Conservation (phyloP, 106 monocot species). For the Dendrobium huoshanense region DNA sequence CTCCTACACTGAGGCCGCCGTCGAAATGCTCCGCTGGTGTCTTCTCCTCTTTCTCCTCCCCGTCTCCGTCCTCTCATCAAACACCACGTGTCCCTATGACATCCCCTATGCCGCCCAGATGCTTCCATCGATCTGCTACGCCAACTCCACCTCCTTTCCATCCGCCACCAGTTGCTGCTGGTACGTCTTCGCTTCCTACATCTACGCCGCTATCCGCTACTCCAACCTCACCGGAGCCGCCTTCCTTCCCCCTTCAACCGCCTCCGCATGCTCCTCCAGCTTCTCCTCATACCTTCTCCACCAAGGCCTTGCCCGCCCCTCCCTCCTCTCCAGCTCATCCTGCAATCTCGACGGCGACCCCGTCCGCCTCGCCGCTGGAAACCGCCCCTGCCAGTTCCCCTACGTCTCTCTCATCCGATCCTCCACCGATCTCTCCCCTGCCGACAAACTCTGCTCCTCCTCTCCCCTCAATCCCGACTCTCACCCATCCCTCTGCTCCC, state of each 20-base stretch:
- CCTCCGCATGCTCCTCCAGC: conserved; percentile 39
- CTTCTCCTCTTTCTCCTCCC: conserved; percentile 8
- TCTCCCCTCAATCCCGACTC: conserved; percentile 7
- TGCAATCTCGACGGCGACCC: conserved; percentile 17
- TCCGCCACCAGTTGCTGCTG: conserved; percentile 67
- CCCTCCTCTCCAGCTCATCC: conserved; percentile 36
- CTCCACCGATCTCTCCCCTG: conserved; percentile 25
- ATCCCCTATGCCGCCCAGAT: conserved; percentile 28
- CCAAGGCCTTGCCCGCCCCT: conserved; percentile 37
- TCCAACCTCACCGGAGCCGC: conserved; percentile 53
- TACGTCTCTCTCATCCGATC: conserved; percentile 28
- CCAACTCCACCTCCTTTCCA: conserved; percentile 39
- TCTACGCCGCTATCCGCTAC: conserved; percentile 51
- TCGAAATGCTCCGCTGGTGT: conserved; percentile 6
- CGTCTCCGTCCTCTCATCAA: neutral
- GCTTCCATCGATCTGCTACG: conserved; percentile 50
- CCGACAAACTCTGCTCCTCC: conserved; percentile 25
- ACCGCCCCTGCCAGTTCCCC: conserved; percentile 48
- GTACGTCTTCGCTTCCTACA: conserved; percentile 65
- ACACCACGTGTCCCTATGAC: conserved; percentile 61
- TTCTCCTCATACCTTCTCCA: conserved; percentile 40
- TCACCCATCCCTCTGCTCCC: conserved; percentile 21
- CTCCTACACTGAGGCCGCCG: neutral
- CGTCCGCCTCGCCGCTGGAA: conserved; percentile 30
- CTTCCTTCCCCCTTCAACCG: conserved; percentile 38